Base-by-base conservation (phyloP, 2,329 filamentous ascomycete species). In the Berkeleyomyces basicola region DNA sequence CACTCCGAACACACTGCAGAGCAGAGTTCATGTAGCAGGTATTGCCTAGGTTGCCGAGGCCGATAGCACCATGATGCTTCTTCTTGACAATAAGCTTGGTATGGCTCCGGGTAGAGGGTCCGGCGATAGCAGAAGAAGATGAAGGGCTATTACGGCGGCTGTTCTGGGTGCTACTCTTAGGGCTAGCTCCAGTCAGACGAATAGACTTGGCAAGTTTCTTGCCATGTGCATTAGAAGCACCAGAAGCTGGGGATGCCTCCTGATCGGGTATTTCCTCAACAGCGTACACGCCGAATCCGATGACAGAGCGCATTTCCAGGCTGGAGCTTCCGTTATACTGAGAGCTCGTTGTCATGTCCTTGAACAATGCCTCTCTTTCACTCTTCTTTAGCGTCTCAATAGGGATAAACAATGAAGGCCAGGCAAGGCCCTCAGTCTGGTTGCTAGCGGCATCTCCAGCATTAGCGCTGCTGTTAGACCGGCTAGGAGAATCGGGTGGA, bases 21-120 rank as follows among this genome's bases (percentile, higher is more conserved):
- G 93, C 93, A 31, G 92, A 96, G 73, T 97, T 97, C 91, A 97
- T 96, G 75, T 99, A 99, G 74, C 93, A 99, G 0, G 93, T 97
- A 70, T 99, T 99, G 58, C 93, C 93, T 11, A 99, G 76, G 70
- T 99, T 99, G 66, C 82, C 84, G 61, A 99, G 76, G 42, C 93
- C 93, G 49, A 91, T 87, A 47, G 85, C 86, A 40, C 93, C 93
- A 42, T 84, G 74, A 10, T 83, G 82, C 66, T 84, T 83, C 7
- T 87, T 87, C 46, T 84, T 82, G 67, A 83, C 84, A 67, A 84
- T 86, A 66, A 83, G 84, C 65, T 85, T 82, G 6, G 81, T 75
- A 63, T 88, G 82, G 49, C 89, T 89, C 67, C 90, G 81, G 0
- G 88, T 91, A 66, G 87, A 76, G 6, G 79, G 74, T 1, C 79